These are phyloP conservation scores for Suillus cothurnatus DNA, from an alignment of 768 basidiomycete species.

Conservation along the genomic window DNA sequence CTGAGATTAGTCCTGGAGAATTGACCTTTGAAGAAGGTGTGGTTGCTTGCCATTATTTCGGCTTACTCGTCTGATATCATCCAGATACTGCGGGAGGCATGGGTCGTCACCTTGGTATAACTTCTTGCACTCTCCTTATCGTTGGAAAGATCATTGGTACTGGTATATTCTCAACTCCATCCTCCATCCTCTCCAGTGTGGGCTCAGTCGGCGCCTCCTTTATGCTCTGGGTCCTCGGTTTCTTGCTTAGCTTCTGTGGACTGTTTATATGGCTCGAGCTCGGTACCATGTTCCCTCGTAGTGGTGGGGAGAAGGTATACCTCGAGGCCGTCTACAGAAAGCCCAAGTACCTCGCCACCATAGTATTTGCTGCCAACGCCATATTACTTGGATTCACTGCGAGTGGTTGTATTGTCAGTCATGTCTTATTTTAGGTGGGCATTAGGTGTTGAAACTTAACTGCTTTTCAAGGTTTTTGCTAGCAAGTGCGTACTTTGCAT, in stretches of 20 bases:
- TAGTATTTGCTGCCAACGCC: constrained; percentile 49
- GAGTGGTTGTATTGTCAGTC: constrained; percentile 51
- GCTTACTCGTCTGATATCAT: not conserved
- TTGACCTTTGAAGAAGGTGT: constrained; percentile 53
- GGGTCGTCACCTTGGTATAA: constrained; percentile 57
- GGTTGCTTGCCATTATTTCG: not conserved
- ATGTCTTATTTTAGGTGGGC: not conserved
- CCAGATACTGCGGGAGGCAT: constrained; percentile 56
- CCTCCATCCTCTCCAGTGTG: constrained; percentile 56
- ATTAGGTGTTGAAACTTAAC: not conserved
- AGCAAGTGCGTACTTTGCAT: constrained; percentile 30
- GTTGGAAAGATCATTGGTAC: constrained; percentile 63
- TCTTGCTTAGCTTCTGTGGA: constrained; percentile 57
- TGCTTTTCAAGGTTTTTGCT: constrained; percentile 31
- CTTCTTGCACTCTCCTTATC: constrained; percentile 57
- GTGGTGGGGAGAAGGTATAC: constrained; percentile 66
- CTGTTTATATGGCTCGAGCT: constrained; percentile 66
- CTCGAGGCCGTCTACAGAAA: constrained; percentile 54
- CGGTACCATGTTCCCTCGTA: constrained; percentile 64
- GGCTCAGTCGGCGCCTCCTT: constrained; percentile 61
- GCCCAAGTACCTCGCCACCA: constrained; percentile 49
- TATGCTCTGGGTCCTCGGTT: constrained; percentile 66
- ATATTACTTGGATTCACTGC: constrained; percentile 47
- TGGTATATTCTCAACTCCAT: constrained; percentile 65
- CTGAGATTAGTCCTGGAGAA: constrained; percentile 41